These are phyloP conservation scores for Lagenaria siceraria DNA, from an alignment of 306 rosid species.

Conservation along the genomic window DNA sequence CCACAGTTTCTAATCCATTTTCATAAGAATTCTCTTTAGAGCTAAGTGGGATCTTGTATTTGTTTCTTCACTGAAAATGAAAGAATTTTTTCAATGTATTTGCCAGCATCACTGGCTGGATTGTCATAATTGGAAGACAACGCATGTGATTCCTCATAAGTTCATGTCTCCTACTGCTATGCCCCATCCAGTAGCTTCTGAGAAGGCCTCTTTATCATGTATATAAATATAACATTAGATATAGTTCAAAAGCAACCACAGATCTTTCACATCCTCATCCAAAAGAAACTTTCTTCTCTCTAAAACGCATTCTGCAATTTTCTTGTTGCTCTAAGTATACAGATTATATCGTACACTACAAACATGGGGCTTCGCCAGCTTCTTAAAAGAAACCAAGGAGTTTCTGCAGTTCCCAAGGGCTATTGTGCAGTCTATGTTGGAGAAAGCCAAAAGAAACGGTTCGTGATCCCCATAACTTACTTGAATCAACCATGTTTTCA, in stretches of 20 bases:
- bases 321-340: not conserved
- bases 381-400: not conserved
- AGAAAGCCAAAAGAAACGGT: not conserved
- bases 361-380: not conserved
- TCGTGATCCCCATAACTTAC: not conserved
- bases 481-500: not conserved
- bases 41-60: not conserved
- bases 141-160: not conserved
- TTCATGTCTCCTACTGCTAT: not conserved
- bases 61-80: not conserved
- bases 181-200: not conserved
- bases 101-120: not conserved
- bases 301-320: not conserved
- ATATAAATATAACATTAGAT: too few species aligned
- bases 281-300: not conserved
- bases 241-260: not conserved
- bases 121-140: not conserved
- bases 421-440: constrained; percentile 6
- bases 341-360: not conserved
- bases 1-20: not conserved
- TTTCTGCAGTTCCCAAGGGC: constrained; percentile 3
- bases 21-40: not conserved
- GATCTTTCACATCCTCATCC: not conserved
- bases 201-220: not conserved
- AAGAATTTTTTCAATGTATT: not conserved